Conservation (phyloP, 2,329 filamentous ascomycete genomes). For the Hypoxylon sp. region DNA sequence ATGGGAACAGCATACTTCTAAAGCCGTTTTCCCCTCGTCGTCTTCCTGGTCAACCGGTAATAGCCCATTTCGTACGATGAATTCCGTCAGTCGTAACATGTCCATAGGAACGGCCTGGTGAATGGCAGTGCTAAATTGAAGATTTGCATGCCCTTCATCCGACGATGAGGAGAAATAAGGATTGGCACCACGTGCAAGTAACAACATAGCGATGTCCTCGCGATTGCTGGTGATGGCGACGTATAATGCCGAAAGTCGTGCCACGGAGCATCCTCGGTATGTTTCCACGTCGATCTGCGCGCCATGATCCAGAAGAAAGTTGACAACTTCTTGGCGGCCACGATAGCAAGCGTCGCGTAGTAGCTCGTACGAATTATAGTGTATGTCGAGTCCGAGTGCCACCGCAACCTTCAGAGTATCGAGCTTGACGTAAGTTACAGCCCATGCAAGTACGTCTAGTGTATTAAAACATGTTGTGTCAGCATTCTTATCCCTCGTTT, state of each 20-base stretch:
- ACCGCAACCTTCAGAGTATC: not conserved
- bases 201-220: slow-evolving; percentile 2
- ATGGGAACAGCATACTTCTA: not conserved
- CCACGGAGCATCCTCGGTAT: not conserved
- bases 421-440: not conserved
- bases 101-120: not conserved
- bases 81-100: not conserved
- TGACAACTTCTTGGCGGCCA: not conserved
- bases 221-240: not conserved
- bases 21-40: not conserved
- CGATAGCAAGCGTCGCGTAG: not conserved
- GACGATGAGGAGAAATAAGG: not conserved
- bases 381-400: not conserved
- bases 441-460: not conserved
- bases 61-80: not conserved
- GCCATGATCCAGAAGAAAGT: slow-evolving; percentile 11
- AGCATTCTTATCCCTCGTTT: no score
- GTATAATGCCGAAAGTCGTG: not conserved
- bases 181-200: slow-evolving; percentile 10
- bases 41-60: slow-evolving; percentile 3
- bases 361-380: not conserved
- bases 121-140: not conserved
- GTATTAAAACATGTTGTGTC: no score
- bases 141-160: no score
- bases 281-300: not conserved